Conservation (phyloP, 768 basidiomycete genomes). For the Lactifluus echinatus region DNA sequence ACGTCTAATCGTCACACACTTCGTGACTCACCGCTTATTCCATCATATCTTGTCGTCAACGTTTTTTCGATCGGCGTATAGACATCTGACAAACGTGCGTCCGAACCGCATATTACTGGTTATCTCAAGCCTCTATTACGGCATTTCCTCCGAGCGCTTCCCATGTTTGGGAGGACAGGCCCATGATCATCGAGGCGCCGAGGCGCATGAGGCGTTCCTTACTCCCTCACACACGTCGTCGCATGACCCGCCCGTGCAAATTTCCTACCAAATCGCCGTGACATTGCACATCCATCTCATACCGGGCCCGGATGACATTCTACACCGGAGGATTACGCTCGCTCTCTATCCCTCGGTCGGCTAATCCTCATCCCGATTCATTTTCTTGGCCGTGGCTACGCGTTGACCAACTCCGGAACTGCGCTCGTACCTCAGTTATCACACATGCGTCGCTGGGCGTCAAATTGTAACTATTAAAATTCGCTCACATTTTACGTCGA, state of each 20-base stretch:
- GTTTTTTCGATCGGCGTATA: conserved; percentile 3
- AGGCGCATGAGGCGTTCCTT: conserved; percentile 1
- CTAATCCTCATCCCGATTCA: neutral
- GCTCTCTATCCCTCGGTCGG: neutral
- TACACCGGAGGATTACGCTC: neutral
- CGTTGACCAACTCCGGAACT: neutral
- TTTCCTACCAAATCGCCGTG: neutral
- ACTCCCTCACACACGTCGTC: conserved; percentile 8
- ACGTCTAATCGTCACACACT: conserved; percentile 2
- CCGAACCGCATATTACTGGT: neutral
- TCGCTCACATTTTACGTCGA: neutral
- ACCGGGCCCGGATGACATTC: neutral
- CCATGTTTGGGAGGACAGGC: conserved; percentile 7
- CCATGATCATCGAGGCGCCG: neutral
- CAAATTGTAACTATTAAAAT: neutral
- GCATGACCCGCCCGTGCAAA: neutral
- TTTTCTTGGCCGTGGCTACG: neutral
- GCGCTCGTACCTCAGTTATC: neutral
- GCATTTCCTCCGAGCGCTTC: conserved; percentile 4
- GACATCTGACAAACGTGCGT: conserved; percentile 16
- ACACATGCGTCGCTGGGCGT: neutral
- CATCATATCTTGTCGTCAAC: conserved; percentile 12
- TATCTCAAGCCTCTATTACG: conserved; percentile 10
- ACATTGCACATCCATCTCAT: neutral
- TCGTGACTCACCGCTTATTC: neutral